A percentile compares a stretch with the other conserved stretches of the same genome.
Evolutionary conservation across 2,329 filamentous ascomycete species (phyloP).

Genomic region (Fusarium globosum): DNA sequence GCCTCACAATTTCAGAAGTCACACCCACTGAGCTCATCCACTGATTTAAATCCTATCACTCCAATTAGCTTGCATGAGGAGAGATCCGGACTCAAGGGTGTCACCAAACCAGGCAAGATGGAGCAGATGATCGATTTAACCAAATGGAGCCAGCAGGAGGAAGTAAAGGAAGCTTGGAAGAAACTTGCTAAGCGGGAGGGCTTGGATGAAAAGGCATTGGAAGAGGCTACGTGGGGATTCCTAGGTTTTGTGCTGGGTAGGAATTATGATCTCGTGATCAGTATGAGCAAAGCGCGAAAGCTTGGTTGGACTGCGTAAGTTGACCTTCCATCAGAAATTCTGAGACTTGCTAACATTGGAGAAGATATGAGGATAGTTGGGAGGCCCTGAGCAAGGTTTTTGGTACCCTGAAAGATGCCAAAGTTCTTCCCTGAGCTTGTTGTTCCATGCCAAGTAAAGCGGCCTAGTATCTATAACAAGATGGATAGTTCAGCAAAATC

Average conservation of each 20-base stretch:
- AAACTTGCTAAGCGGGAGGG: neutral
- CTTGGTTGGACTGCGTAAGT: conserved; percentile 1
- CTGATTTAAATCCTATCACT: neutral
- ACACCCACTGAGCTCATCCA: neutral
- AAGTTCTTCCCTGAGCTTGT: neutral
- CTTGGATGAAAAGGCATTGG: neutral
- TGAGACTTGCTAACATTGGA: neutral
- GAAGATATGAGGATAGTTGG: conserved; percentile 3
- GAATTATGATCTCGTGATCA: conserved; percentile 9
- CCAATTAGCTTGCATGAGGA: neutral
- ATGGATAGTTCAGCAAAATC: neutral
- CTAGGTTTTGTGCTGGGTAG: conserved; percentile 5
- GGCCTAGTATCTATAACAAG: too few species aligned
- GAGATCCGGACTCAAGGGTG: neutral
- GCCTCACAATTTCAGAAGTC: neutral
- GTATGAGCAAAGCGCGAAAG: conserved; percentile 4
- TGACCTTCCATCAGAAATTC: accelerated
- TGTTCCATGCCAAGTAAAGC: accelerated
- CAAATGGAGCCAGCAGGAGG: neutral
- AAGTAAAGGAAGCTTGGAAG: conserved; percentile 5
- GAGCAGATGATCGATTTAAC: neutral
- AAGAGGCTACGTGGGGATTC: conserved; percentile 4
- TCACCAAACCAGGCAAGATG: neutral
- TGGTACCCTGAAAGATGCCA: neutral
- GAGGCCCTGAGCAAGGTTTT: neutral